Percentiles rank a stretch among this genome's conserved stretches.
Evolutionary conservation across 768 basidiomycete species (phyloP).

Genomic region (Mycena venus): DNA sequence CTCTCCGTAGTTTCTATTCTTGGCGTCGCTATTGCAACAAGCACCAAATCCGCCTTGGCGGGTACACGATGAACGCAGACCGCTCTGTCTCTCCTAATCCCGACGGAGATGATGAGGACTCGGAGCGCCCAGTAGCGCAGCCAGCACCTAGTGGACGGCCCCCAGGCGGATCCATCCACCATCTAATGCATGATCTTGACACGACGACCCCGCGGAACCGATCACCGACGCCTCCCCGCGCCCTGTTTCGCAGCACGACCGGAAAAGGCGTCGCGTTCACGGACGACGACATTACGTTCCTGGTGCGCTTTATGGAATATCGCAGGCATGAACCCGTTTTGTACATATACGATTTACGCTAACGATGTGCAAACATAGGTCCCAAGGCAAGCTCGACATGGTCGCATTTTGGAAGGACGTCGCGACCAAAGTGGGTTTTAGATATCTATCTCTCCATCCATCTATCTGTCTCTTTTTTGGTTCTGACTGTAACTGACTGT

Average conservation of each 20-base stretch:
- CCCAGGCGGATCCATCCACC: constrained; percentile 42
- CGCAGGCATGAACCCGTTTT: constrained; percentile 69
- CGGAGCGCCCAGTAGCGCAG: constrained; percentile 35
- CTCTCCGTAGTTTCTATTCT: constrained; percentile 81
- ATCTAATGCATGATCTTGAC: constrained; percentile 34
- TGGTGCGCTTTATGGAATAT: constrained; percentile 84
- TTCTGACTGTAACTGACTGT: not conserved
- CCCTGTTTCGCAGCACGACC: constrained; percentile 86
- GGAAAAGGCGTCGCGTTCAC: constrained; percentile 94
- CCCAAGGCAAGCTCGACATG: constrained; percentile 77
- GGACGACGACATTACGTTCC: constrained; percentile 82
- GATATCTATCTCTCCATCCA: constrained; percentile 22
- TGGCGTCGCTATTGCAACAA: constrained; percentile 95
- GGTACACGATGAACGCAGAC: constrained; percentile 82
- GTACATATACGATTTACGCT: constrained; percentile 19
- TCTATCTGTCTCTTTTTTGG: not conserved
- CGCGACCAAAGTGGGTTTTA: constrained; percentile 66
- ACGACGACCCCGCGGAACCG: constrained; percentile 60
- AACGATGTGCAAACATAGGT: constrained; percentile 49
- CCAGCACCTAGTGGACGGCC: constrained; percentile 12
- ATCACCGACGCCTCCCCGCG: constrained; percentile 86
- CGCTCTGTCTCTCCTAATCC: constrained; percentile 58
- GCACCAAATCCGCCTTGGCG: constrained; percentile 90
- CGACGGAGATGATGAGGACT: constrained; percentile 57
- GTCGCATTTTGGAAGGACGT: constrained; percentile 86